phyloP scores from a whole-genome alignment of 805 yeast species.

The Lipomyces orientalis region DNA sequence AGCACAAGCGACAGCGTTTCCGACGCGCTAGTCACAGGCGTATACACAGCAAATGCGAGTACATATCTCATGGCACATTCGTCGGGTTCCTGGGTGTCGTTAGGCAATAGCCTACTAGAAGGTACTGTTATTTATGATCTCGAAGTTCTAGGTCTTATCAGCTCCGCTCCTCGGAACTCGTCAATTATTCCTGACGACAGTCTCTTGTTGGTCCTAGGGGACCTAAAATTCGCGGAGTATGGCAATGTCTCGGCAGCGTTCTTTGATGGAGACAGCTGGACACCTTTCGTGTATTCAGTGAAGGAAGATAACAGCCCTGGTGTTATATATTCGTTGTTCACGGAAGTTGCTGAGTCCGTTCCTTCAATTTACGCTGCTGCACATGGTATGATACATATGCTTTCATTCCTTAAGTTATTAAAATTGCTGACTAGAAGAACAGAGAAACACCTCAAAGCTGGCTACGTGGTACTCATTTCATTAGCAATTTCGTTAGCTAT shows the following conservation, averaged over 20 bases:
- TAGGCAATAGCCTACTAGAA: constrained; percentile 38
- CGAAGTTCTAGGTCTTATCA: constrained; percentile 49
- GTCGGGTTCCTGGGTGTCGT: constrained; percentile 35
- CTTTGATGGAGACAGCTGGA: constrained; percentile 70
- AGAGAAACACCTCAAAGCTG: constrained; percentile 51
- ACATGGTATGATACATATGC: constrained; percentile 3
- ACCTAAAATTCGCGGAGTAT: constrained; percentile 52
- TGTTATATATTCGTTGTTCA: constrained; percentile 42
- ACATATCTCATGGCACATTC: constrained; percentile 45
- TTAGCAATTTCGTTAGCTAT: constrained; percentile 69
- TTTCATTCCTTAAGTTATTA: neutral
- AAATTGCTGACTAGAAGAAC: neutral
- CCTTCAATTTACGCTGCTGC: neutral
- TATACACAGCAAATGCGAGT: constrained; percentile 51
- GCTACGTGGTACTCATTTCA: constrained; percentile 71
- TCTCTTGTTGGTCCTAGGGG: constrained; percentile 66
- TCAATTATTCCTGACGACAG: constrained; percentile 50
- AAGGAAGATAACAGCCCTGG: constrained; percentile 41
- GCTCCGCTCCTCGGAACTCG: constrained; percentile 42
- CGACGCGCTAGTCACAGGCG: constrained; percentile 53
- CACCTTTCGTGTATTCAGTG: constrained; percentile 62
- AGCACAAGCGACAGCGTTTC: constrained; percentile 47
- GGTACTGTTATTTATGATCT: constrained; percentile 55
- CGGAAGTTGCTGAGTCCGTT: constrained; percentile 41
- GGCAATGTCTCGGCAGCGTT: constrained; percentile 68